These are phyloP conservation scores for Boletus bicolor DNA, from an alignment of 768 basidiomycete genomes.

Conservation along the genomic window DNA sequence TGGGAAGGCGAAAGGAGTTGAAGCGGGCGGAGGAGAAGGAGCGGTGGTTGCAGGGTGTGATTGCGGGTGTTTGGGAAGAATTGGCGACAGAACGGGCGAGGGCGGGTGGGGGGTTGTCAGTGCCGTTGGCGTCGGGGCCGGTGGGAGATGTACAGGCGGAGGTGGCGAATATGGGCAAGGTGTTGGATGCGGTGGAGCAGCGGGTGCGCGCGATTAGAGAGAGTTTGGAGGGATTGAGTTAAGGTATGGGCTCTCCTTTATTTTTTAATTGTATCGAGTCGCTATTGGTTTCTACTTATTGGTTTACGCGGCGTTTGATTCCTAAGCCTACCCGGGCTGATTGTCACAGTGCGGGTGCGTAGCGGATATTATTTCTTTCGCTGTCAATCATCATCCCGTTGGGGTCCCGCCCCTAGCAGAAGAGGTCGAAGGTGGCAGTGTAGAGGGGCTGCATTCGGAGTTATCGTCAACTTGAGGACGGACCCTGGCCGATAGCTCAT, in stretches of 20 bases:
- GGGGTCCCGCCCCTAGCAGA: too few relatives aligned
- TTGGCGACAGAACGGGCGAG: constrained; percentile 44
- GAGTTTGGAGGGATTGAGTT: constrained; percentile 36
- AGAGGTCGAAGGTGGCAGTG: too few relatives aligned
- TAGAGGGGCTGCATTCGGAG: too few relatives aligned
- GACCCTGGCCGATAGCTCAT: too few relatives aligned
- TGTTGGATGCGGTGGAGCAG: constrained; percentile 58
- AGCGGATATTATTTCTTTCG: too few relatives aligned
- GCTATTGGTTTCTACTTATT: background rate
- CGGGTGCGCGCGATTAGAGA: constrained; percentile 49
- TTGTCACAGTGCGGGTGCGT: too few relatives aligned
- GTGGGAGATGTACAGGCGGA: constrained; percentile 44
- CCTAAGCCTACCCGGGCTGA: too few relatives aligned
- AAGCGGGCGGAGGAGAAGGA: constrained; percentile 64
- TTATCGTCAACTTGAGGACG: too few relatives aligned
- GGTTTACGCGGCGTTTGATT: too few relatives aligned
- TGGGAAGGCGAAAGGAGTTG: constrained; percentile 43
- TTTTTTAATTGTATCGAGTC: background rate
- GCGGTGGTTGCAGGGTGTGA: constrained; percentile 70
- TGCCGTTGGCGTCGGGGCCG: constrained; percentile 19
- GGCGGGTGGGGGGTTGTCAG: constrained; percentile 11
- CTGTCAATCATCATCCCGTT: too few relatives aligned
- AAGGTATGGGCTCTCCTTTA: background rate
- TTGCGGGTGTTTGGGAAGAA: constrained; percentile 73
- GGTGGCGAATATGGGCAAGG: constrained; percentile 42